Evolutionary conservation across 2,329 filamentous ascomycete genomes (phyloP).

Genomic region (Intubia oerlemansii): DNA sequence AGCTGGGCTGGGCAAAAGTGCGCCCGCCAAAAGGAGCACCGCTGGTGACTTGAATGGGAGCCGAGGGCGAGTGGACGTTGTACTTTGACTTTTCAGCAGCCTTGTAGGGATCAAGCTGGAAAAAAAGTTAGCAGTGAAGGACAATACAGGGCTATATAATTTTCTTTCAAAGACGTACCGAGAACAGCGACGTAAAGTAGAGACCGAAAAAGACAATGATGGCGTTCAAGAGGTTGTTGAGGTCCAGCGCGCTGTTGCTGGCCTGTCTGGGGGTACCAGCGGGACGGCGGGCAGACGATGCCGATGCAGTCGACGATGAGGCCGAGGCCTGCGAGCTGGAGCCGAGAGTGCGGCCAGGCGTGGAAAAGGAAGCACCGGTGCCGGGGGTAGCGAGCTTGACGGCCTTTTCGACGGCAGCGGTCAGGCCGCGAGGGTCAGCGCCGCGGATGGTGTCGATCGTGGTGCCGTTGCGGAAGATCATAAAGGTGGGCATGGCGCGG

Average conservation of each 20-base stretch:
- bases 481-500: constrained; percentile 82
- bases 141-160: too few relatives aligned
- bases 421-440: constrained; percentile 57
- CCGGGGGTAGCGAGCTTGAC: constrained; percentile 26
- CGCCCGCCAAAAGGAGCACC: constrained; percentile 3
- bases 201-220: constrained; percentile 35
- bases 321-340: constrained; percentile 13
- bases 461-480: constrained; percentile 62
- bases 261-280: constrained; percentile 3
- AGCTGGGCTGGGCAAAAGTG: background rate
- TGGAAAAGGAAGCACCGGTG: constrained; percentile 26
- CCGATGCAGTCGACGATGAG: too few relatives aligned
- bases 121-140: too few relatives aligned
- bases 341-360: constrained; percentile 35
- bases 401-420: constrained; percentile 52
- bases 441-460: constrained; percentile 60
- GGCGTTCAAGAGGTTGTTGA: constrained; percentile 24
- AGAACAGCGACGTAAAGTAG: constrained; percentile 39
- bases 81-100: constrained; percentile 37
- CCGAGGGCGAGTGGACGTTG: constrained; percentile 24
- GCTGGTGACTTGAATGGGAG: constrained; percentile 2
- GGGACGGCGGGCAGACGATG: constrained; percentile 1
- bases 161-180: too few relatives aligned
- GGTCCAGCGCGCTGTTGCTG: constrained; percentile 11
- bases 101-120: constrained; percentile 35